Conservation (phyloP, 2,329 filamentous ascomycete genomes). For the Capronia epimyces region DNA sequence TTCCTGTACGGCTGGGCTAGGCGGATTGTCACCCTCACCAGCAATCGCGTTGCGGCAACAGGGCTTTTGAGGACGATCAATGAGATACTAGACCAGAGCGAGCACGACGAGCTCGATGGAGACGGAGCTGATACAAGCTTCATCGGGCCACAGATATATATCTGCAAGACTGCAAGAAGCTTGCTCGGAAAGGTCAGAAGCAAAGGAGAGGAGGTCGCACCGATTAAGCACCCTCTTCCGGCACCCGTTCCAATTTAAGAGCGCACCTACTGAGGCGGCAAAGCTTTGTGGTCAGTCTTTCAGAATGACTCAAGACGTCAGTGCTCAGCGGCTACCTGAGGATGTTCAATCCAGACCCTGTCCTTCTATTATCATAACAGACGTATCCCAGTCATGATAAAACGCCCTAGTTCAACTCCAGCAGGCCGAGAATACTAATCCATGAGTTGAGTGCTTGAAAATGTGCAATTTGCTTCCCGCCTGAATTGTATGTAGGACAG, state of each 20-base stretch:
- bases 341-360: too few species aligned
- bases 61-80: constrained; percentile 50
- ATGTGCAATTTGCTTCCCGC: too few species aligned
- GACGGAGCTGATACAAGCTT: constrained; percentile 46
- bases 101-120: constrained; percentile 35
- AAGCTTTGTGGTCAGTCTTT: too few species aligned
- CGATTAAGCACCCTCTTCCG: not conserved
- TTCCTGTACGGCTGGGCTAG: constrained; percentile 67
- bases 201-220: constrained; percentile 27
- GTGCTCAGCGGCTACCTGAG: too few species aligned
- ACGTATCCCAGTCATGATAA: too few species aligned
- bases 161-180: constrained; percentile 60
- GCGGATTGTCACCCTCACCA: constrained; percentile 61
- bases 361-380: too few species aligned
- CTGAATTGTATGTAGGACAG: too few species aligned
- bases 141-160: constrained; percentile 57
- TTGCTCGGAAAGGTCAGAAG: constrained; percentile 62
- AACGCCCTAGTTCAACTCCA: too few species aligned
- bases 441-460: too few species aligned
- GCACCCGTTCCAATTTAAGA: not conserved
- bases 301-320: too few species aligned
- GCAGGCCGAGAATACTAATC: too few species aligned
- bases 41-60: constrained; percentile 62
- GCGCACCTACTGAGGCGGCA: not conserved
- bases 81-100: constrained; percentile 20